Evolutionary conservation across 345 rosid species (phyloP), one percentile per base, ranked within the genome.

Genomic region (Citrus glauca): DNA sequence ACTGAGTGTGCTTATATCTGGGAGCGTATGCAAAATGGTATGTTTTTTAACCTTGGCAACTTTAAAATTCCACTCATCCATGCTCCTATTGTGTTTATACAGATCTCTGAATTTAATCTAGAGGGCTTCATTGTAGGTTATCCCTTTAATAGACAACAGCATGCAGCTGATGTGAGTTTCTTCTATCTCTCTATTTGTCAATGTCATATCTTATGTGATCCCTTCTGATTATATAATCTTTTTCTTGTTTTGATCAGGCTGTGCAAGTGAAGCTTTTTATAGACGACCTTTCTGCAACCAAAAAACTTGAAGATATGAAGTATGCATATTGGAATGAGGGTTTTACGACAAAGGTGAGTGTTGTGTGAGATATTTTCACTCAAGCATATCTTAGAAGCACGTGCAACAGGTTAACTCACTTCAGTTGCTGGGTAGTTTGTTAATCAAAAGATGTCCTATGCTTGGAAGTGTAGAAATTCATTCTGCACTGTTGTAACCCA

Each of bases 251-350:
- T 83, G 79, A 73, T 76, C 61, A 94, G 97, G 89, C 83, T 75
- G 61, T 84, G 53, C 89, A 75, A 73, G 85, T 92, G 80, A 81
- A 91, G 87, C 72, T 80, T 81, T 88, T 96, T 69, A 80, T 94
- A 1, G 94, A 94, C 8, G 90, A 94, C 7, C 92, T 96, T 50
- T 84, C 81, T 45, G 72, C 78, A 32, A 91, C 90, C 0, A 90
- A 88, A 73, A 89, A 87, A 79, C 91, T 94, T 37, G 81, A 88
- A 70, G 87, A 86, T 69, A 66, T 95, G 38, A 83, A 87, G 60
- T 95, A 88, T 79, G 88, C 91, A 1, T 92, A 84, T 82, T 93
- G 97, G 97, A 86, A 93, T 32, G 99, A 95, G 80, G 67, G 83
- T 27, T 89, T 86, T 83, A 90, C 98, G 53, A 86, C 90, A 72